A percentile compares a stretch with the other conserved stretches of the same genome.
Evolutionary conservation across 768 basidiomycete genomes (phyloP).

Genomic region (Daedalea quercina): DNA sequence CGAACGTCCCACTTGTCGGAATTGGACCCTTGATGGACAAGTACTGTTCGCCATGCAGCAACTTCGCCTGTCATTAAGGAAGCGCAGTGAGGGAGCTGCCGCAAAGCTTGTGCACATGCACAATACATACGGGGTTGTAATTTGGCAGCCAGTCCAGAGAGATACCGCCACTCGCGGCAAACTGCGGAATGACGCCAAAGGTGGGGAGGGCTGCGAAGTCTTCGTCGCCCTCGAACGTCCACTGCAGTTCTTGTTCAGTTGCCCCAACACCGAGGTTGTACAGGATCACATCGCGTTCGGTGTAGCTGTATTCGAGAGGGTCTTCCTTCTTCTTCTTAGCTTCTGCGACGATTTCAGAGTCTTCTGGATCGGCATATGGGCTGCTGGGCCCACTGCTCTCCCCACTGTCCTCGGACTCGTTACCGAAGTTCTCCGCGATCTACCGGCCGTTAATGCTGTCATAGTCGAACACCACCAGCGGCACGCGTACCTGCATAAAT

Average conservation of each 20-base stretch:
- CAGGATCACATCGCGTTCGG: conserved; percentile 86
- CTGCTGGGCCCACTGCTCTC: conserved; percentile 16
- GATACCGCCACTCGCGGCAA: conserved; percentile 59
- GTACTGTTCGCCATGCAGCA: conserved; percentile 98
- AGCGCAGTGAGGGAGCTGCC: not conserved
- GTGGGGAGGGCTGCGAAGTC: conserved; percentile 85
- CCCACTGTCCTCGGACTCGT: conserved; percentile 26
- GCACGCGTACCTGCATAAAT: conserved; percentile 54
- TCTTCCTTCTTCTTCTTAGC: conserved; percentile 62
- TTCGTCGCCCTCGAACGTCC: conserved; percentile 87
- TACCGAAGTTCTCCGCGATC: conserved; percentile 55
- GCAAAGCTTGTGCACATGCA: not conserved
- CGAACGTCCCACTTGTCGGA: conserved; percentile 75
- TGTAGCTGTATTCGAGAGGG: conserved; percentile 62
- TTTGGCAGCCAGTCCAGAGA: conserved; percentile 88
- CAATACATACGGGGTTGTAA: conserved; percentile 73
- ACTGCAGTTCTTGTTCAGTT: conserved; percentile 85
- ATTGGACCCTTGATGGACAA: conserved; percentile 81
- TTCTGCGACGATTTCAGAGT: conserved; percentile 73
- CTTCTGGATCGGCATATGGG: conserved; percentile 69
- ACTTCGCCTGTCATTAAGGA: conserved; percentile 57
- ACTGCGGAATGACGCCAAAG: conserved; percentile 93
- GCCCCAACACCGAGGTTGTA: conserved; percentile 97
- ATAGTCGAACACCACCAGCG: not conserved
- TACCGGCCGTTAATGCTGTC: conserved; percentile 11